Evolutionary conservation across 2,329 filamentous ascomycete genomes (phyloP).

Genomic region (Verticillium longisporum): DNA sequence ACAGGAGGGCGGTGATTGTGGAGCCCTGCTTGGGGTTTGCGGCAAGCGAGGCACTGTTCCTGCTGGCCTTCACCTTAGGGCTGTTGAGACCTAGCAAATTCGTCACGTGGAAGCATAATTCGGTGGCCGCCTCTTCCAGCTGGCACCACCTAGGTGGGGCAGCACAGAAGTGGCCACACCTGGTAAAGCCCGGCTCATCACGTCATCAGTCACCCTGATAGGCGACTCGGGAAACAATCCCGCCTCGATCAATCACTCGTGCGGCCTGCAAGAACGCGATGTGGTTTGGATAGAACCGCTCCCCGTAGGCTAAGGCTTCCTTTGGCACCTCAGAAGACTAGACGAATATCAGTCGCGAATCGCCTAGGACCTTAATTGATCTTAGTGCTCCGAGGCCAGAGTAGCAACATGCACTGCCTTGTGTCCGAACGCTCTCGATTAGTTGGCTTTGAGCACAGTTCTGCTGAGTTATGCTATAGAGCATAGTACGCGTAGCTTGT

Average conservation of each 20-base stretch:
- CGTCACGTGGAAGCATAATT: background rate
- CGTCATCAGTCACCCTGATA: background rate
- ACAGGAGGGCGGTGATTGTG: conserved; percentile 14
- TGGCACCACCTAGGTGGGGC: background rate
- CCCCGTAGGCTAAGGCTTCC: background rate
- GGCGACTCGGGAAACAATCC: background rate
- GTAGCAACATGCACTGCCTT: too few relatives aligned
- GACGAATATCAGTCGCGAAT: background rate
- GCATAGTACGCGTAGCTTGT: too few relatives aligned
- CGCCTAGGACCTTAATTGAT: too few relatives aligned
- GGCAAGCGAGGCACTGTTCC: conserved; percentile 22
- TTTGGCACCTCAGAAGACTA: background rate
- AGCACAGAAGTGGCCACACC: background rate
- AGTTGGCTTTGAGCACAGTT: too few relatives aligned
- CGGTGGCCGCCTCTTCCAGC: background rate
- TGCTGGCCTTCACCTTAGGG: background rate
- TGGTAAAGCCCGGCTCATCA: background rate
- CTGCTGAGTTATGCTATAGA: too few relatives aligned
- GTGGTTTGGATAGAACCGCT: background rate
- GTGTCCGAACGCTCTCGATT: too few relatives aligned
- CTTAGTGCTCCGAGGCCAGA: too few relatives aligned
- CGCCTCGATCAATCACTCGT: background rate
- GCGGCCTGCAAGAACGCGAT: background rate
- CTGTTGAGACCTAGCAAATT: background rate
- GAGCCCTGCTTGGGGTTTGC: conserved; percentile 10